A percentile compares a stretch with the other conserved stretches of the same genome.
phyloP scores from a whole-genome alignment of 169 alveolate genomes.

The Eimeria acervulina region DNA sequence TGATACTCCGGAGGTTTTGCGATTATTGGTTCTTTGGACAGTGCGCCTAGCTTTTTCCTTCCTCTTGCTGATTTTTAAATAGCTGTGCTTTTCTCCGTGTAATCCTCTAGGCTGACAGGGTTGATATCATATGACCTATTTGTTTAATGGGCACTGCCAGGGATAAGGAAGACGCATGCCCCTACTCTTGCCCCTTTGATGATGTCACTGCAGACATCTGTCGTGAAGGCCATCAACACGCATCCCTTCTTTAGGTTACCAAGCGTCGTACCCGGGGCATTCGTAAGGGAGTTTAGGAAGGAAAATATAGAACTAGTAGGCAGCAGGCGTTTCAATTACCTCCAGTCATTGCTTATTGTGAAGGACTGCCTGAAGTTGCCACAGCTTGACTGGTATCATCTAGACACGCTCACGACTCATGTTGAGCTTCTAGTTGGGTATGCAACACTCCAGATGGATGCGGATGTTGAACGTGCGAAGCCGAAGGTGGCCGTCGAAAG shows the following conservation, averaged over 20 bases:
- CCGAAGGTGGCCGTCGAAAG: not conserved
- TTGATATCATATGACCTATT: not conserved
- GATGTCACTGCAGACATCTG: not conserved
- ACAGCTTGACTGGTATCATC: not conserved
- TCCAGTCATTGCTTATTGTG: not conserved
- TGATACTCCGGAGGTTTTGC: not conserved
- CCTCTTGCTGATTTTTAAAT: not conserved
- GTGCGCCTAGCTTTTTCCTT: not conserved
- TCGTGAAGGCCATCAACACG: not conserved
- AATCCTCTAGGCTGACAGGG: not conserved
- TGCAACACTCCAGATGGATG: not conserved
- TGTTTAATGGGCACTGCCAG: not conserved
- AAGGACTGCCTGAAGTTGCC: slow-evolving; percentile 29
- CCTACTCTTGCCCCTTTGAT: not conserved
- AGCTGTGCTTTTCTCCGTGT: not conserved
- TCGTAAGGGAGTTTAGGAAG: not conserved
- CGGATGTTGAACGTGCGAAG: not conserved
- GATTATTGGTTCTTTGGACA: not conserved
- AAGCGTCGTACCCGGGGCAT: not conserved
- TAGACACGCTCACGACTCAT: not conserved
- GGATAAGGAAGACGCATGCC: not conserved
- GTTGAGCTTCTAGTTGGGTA: not conserved
- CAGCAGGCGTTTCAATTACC: not conserved
- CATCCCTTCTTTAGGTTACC: slow-evolving; percentile 17
- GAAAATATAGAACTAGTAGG: not conserved